A percentile compares a stretch with the other conserved stretches of the same genome.
Evolutionary conservation across 2,329 filamentous ascomycete species (phyloP).

Genomic region (Pseudocercospora ulei): DNA sequence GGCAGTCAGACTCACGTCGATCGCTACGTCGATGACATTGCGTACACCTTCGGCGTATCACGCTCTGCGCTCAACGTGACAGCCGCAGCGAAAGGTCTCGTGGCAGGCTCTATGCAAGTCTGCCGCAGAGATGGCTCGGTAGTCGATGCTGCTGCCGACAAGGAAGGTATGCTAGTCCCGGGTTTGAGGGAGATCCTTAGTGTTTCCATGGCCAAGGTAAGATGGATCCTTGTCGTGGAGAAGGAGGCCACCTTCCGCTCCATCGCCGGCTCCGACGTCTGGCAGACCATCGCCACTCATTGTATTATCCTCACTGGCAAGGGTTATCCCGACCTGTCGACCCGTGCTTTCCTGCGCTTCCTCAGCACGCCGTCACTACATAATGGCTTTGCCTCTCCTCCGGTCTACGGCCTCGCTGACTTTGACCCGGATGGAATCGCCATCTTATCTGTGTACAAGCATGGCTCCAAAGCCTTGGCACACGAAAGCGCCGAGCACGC

Average conservation of each 20-base stretch:
- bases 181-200: conserved; percentile 42
- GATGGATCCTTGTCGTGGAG: conserved; percentile 65
- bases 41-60: conserved; percentile 56
- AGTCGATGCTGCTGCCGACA: conserved; percentile 36
- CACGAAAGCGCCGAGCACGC: conserved; percentile 49
- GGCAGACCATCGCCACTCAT: conserved; percentile 43
- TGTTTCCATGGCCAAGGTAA: conserved; percentile 44
- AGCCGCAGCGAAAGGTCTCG: conserved; percentile 62
- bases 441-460: conserved; percentile 64
- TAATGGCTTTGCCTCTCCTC: conserved; percentile 38
- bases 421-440: conserved; percentile 66
- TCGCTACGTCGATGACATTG: conserved; percentile 62
- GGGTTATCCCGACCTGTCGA: conserved; percentile 69
- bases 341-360: conserved; percentile 53
- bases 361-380: conserved; percentile 43
- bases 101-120: conserved; percentile 51
- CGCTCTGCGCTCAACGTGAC: conserved; percentile 61
- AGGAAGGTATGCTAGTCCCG: conserved; percentile 54
- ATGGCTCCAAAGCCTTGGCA: conserved; percentile 53
- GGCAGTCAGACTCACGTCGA: conserved; percentile 59
- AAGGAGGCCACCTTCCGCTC: conserved; percentile 76
- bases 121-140: conserved; percentile 40
- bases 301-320: conserved; percentile 67
- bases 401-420: conserved; percentile 58
- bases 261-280: conserved; percentile 50